Evolutionary conservation across 2,329 filamentous ascomycete species (phyloP).

Genomic region (Leptographium lundbergii): DNA sequence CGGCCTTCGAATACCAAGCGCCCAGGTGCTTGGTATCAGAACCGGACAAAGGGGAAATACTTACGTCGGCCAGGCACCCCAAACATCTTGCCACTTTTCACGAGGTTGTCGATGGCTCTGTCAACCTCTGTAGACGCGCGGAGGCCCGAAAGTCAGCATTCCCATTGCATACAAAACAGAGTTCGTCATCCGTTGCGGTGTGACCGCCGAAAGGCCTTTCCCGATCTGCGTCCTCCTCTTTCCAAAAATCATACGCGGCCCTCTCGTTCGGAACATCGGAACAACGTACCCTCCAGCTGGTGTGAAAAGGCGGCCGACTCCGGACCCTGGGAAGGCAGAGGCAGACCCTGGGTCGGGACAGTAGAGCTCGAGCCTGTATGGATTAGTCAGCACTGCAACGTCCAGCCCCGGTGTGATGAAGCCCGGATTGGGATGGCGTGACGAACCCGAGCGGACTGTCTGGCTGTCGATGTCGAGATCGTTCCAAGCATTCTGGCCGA

Average conservation of each 20-base stretch:
- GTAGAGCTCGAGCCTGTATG: conserved; percentile 21
- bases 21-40: conserved; percentile 40
- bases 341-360: conserved; percentile 20
- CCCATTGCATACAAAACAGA: not conserved
- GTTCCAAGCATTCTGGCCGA: conserved; percentile 16
- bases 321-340: conserved; percentile 8
- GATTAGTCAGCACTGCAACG: not conserved
- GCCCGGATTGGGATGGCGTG: not conserved
- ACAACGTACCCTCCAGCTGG: conserved; percentile 24
- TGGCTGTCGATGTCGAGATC: conserved; percentile 16
- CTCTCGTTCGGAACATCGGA: not conserved
- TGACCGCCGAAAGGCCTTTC: not conserved
- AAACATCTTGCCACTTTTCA: conserved; percentile 94
- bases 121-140: conserved; percentile 64
- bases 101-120: conserved; percentile 84
- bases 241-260: not conserved
- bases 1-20: conserved; percentile 30
- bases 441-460: conserved; percentile 17
- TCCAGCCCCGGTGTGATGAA: not conserved
- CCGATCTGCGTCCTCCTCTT: not conserved
- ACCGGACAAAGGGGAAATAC: conserved; percentile 42
- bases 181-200: not conserved
- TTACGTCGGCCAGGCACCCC: conserved; percentile 61
- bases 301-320: conserved; percentile 19
- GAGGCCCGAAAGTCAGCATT: not conserved